Evolutionary conservation across 345 rosid genomes (phyloP).

Genomic region (Brassica napus): DNA sequence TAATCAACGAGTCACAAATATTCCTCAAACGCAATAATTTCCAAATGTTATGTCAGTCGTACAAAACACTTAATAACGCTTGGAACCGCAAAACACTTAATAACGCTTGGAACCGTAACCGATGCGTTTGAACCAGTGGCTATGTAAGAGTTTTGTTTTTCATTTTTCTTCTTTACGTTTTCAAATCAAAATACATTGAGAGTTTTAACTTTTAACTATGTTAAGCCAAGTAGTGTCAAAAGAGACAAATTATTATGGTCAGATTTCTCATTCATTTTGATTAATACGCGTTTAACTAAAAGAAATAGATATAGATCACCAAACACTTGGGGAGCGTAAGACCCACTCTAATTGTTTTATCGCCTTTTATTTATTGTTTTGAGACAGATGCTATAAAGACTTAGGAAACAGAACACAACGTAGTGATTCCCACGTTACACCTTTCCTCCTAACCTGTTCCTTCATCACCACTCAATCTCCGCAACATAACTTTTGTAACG

Average conservation of each 20-base stretch:
- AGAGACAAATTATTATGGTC: neutral
- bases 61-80: too few relatives aligned
- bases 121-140: too few relatives aligned
- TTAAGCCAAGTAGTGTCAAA: neutral
- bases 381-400: constrained; percentile 12
- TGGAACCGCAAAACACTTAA: too few relatives aligned
- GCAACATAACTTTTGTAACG: constrained; percentile 26
- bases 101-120: too few relatives aligned
- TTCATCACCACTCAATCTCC: constrained; percentile 42
- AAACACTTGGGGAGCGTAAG: constrained; percentile 10
- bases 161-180: neutral
- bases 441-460: constrained; percentile 41
- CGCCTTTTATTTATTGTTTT: neutral
- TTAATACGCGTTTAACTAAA: neutral
- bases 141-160: neutral
- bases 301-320: neutral
- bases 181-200: neutral
- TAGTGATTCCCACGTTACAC: constrained; percentile 43
- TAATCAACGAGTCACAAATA: too few relatives aligned
- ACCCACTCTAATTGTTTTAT: constrained; percentile 16
- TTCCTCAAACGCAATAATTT: too few relatives aligned
- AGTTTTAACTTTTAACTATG: neutral
- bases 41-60: too few relatives aligned
- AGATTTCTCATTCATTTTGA: neutral
- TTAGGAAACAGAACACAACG: neutral